Evolutionary conservation across 2,329 filamentous ascomycete species (phyloP).

Genomic region (Orbilia ellipsospora): DNA sequence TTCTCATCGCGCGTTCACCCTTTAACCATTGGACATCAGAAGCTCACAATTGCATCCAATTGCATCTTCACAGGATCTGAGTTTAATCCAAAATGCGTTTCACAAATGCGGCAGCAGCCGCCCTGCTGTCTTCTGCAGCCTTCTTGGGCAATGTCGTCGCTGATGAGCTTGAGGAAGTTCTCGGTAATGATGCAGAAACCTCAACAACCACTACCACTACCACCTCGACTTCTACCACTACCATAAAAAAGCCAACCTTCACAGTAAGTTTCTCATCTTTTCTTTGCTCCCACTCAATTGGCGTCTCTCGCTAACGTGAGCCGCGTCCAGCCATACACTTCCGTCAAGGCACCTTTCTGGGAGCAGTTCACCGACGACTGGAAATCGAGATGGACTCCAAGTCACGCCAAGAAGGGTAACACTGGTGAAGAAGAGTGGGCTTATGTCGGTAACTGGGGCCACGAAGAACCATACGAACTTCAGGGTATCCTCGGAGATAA

Average conservation of each 20-base stretch:
- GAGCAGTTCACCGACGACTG: slow-evolving; percentile 99
- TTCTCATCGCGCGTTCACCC: slow-evolving; percentile 1
- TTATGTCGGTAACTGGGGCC: slow-evolving; percentile 94
- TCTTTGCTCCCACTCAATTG: slow-evolving; percentile 13
- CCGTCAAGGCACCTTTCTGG: slow-evolving; percentile 89
- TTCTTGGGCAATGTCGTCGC: slow-evolving; percentile 73
- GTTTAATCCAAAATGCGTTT: slow-evolving; percentile 77
- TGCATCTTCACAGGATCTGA: slow-evolving; percentile 45
- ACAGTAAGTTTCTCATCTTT: slow-evolving; percentile 73
- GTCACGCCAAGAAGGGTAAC: slow-evolving; percentile 94
- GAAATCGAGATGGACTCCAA: slow-evolving; percentile 92
- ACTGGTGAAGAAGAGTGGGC: slow-evolving; percentile 90
- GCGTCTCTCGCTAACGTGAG: slow-evolving; percentile 19
- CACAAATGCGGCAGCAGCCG: slow-evolving; percentile 77
- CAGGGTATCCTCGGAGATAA: slow-evolving; percentile 96
- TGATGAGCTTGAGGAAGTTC: slow-evolving; percentile 72
- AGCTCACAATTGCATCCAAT: slow-evolving; percentile 14
- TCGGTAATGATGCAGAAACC: slow-evolving; percentile 64
- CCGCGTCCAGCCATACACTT: slow-evolving; percentile 75
- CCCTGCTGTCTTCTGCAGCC: slow-evolving; percentile 77
- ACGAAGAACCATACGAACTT: slow-evolving; percentile 89
- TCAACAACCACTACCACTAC: slow-evolving; percentile 61
- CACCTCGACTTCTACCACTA: slow-evolving; percentile 66
- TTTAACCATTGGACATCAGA: not conserved
- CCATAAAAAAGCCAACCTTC: slow-evolving; percentile 80